These are phyloP conservation scores for Calocera viscosa DNA, from an alignment of 768 basidiomycete genomes.

Conservation along the genomic window DNA sequence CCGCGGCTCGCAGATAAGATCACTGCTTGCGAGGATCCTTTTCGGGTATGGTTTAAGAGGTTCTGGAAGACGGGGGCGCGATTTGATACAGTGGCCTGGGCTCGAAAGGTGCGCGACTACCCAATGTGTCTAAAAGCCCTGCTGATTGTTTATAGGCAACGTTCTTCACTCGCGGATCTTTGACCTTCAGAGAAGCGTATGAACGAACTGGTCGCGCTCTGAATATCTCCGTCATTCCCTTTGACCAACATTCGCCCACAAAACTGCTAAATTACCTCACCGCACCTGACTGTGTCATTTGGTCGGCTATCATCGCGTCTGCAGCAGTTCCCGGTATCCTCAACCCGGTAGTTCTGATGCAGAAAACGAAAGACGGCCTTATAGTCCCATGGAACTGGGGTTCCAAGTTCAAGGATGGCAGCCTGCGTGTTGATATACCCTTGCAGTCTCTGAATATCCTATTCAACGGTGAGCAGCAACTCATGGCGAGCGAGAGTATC, in stretches of 20 bases:
- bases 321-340: conserved; percentile 93
- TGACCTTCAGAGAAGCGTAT: conserved; percentile 94
- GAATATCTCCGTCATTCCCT: conserved; percentile 86
- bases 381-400: conserved; percentile 92
- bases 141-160: conserved; percentile 38
- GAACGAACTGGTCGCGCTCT: conserved; percentile 82
- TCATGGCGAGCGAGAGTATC: not conserved
- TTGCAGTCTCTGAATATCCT: conserved; percentile 77
- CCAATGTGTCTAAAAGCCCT: not conserved
- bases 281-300: conserved; percentile 64
- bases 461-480: conserved; percentile 51
- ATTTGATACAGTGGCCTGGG: conserved; percentile 85
- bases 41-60: conserved; percentile 54
- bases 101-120: conserved; percentile 51
- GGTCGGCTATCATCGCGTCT: conserved; percentile 46
- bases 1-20: conserved; percentile 77
- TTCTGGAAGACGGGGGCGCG: conserved; percentile 83
- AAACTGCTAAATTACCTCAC: conserved; percentile 92
- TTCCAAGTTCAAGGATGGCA: conserved; percentile 86
- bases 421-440: conserved; percentile 86
- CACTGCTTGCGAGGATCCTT: conserved; percentile 45
- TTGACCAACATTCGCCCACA: conserved; percentile 89
- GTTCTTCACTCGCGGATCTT: conserved; percentile 85
- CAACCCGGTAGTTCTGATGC: conserved; percentile 91
- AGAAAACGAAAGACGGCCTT: conserved; percentile 67